Percentiles rank a stretch among this genome's conserved stretches.
Conservation (phyloP, 2,329 filamentous ascomycete genomes). For the Fusarium pseudoanthophilum region DNA sequence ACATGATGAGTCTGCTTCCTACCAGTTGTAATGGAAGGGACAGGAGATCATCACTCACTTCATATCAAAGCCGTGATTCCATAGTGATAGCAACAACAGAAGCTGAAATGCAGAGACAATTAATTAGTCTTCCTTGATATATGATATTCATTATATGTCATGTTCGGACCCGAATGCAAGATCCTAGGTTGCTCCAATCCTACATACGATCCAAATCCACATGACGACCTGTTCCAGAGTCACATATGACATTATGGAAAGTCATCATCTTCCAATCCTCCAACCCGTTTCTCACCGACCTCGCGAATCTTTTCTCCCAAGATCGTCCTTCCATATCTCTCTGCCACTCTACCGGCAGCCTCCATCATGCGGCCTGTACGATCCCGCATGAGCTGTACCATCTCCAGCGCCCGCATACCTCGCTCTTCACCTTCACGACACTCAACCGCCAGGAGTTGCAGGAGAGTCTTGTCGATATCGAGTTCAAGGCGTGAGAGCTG, state of each 20-base stretch:
- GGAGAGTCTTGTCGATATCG: constrained; percentile 87
- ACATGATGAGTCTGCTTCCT: background rate
- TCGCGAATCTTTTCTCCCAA: constrained; percentile 92
- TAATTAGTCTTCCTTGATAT: background rate
- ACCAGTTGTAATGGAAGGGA: background rate
- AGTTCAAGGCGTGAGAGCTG: constrained; percentile 78
- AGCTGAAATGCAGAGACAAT: background rate
- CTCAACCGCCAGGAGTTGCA: constrained; percentile 89
- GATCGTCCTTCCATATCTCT: constrained; percentile 81
- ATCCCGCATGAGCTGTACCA: constrained; percentile 88
- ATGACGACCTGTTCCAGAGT: background rate
- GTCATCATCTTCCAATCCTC: constrained; percentile 70
- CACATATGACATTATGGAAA: constrained; percentile 15
- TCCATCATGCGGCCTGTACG: constrained; percentile 89
- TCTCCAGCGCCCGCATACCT: constrained; percentile 93
- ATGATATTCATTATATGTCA: background rate
- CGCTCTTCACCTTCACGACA: constrained; percentile 92
- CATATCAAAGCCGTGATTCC: background rate
- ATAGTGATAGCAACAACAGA: too few relatives aligned
- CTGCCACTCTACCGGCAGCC: constrained; percentile 88
- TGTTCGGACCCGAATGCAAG: background rate
- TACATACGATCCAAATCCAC: background rate
- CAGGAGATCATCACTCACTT: background rate
- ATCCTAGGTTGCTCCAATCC: background rate
- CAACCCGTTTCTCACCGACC: constrained; percentile 76